Evolutionary conservation across 169 alveolate species (phyloP), one percentile per base, ranked within the genome.

Genomic region (Eimeria sp.): DNA sequence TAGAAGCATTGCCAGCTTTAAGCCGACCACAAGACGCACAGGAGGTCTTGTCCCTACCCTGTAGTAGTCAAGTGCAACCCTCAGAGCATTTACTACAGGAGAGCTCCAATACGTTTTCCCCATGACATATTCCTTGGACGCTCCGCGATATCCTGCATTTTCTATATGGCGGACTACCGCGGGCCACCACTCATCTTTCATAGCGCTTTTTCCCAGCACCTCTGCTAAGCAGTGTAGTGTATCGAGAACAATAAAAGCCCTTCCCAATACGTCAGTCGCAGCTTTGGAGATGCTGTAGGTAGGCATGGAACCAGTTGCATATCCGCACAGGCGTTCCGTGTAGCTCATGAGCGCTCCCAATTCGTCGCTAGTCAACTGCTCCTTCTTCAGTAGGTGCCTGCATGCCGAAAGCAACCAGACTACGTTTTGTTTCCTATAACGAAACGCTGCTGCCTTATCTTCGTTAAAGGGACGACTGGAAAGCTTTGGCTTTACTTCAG

Each of bases 141-240:
- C 20, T n/a, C 40, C 76, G 18, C 45, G 76, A 67, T n/a, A 27
- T 13, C 43, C 10, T 67, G 76, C 76, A 67, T 67, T 67, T 67
- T 67, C 47, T 67, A 67, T n/a, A 14, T 27, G 76, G 4, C 47
- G 40, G 18, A 27, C 76, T 67, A 75, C 25, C 57, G 58, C 22
- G 9, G 84, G 84, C 84, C 84, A 75, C 84, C 84, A 75, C 16
- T 75, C 61, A 20, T 5, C 57, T 43, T 45, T 40, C 84, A 27
- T 75, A 13, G 84, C 16, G 5, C 20, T 20, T 1, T 20, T 34
- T 25, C 84, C 84, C 14, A 75, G 84, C 34, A 43, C 58, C 25
- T 34, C 61, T 16, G 61, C n/a, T 18, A 43, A 27, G 25, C 40
- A 75, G 57, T 75, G 57, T 5, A 75, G 84, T 58, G 58, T 43